A percentile compares a stretch with the other conserved stretches of the same genome.
phyloP scores from a whole-genome alignment of 768 basidiomycete genomes.

The Filobasidium wieringae region DNA sequence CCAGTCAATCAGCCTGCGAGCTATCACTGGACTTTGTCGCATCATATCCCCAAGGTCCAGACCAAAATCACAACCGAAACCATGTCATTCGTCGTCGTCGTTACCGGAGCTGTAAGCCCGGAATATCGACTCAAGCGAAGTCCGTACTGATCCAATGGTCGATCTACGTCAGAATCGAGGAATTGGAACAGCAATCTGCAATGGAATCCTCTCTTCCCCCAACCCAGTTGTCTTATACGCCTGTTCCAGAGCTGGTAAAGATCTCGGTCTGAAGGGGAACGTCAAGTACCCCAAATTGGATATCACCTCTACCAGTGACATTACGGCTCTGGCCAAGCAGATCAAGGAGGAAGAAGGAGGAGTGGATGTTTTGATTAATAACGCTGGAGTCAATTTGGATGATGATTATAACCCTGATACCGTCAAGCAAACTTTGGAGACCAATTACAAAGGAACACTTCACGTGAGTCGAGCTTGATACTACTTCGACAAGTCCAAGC shows the following conservation, averaged over 20 bases:
- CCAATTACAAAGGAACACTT: constrained; percentile 6
- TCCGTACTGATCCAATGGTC: not conserved
- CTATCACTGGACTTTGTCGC: too few species aligned
- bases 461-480: not conserved
- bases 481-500: too few species aligned
- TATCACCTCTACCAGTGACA: constrained; percentile 1
- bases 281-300: constrained; percentile 9
- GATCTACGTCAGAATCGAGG: constrained; percentile 8
- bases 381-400: constrained; percentile 12
- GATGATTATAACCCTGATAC: constrained; percentile 5
- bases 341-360: not conserved
- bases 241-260: constrained; percentile 7
- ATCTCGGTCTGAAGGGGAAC: constrained; percentile 2
- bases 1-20: too few species aligned
- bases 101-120: constrained; percentile 11
- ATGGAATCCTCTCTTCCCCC: constrained; percentile 5
- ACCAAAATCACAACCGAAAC: constrained; percentile 2
- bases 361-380: constrained; percentile 13
- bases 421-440: constrained; percentile 4
- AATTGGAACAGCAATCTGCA: constrained; percentile 10
- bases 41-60: too few species aligned
- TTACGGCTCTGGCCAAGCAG: not conserved
- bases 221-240: constrained; percentile 6
- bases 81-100: constrained; percentile 6
- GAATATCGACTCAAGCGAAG: not conserved